These are phyloP conservation scores for Pisolithus marmoratus DNA, from an alignment of 768 basidiomycete genomes.

Conservation along the genomic window DNA sequence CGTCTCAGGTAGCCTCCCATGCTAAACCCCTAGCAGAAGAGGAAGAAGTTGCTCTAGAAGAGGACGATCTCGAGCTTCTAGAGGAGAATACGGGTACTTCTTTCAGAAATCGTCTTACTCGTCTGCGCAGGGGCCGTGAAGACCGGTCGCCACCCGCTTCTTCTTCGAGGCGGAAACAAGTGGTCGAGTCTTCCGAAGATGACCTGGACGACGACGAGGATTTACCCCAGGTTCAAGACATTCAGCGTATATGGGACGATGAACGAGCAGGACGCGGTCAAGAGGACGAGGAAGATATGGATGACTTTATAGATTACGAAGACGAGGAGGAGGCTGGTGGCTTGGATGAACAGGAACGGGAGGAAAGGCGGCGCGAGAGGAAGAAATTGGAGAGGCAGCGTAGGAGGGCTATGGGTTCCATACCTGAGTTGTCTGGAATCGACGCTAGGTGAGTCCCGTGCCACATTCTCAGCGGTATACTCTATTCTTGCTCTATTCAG, in stretches of 20 bases:
- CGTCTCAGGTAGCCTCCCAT: slow-evolving; percentile 4
- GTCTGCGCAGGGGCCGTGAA: slow-evolving; percentile 68
- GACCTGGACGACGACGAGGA: slow-evolving; percentile 56
- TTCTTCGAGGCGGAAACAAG: slow-evolving; percentile 51
- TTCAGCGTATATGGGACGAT: slow-evolving; percentile 77
- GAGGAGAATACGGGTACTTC: slow-evolving; percentile 82
- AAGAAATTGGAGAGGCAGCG: slow-evolving; percentile 58
- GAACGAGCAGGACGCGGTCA: slow-evolving; percentile 42
- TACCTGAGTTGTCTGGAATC: slow-evolving; percentile 71
- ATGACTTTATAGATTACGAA: slow-evolving; percentile 73
- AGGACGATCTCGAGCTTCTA: slow-evolving; percentile 78
- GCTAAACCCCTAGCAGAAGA: slow-evolving; percentile 29
- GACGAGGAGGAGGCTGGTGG: slow-evolving; percentile 77
- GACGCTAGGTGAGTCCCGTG: slow-evolving; percentile 65
- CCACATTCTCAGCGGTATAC: neutral
- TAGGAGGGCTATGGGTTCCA: slow-evolving; percentile 56
- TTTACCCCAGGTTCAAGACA: slow-evolving; percentile 49
- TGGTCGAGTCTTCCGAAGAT: slow-evolving; percentile 73
- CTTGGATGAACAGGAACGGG: slow-evolving; percentile 72
- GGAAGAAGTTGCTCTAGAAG: slow-evolving; percentile 72
- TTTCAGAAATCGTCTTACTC: slow-evolving; percentile 69
- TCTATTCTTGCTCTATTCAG: slow-evolving; percentile 34
- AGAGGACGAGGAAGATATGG: slow-evolving; percentile 61
- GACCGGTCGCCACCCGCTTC: slow-evolving; percentile 66
- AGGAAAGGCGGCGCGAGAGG: slow-evolving; percentile 66